These are phyloP conservation scores for Collybiopsis luxurians DNA, from an alignment of 768 basidiomycete species.

Conservation along the genomic window DNA sequence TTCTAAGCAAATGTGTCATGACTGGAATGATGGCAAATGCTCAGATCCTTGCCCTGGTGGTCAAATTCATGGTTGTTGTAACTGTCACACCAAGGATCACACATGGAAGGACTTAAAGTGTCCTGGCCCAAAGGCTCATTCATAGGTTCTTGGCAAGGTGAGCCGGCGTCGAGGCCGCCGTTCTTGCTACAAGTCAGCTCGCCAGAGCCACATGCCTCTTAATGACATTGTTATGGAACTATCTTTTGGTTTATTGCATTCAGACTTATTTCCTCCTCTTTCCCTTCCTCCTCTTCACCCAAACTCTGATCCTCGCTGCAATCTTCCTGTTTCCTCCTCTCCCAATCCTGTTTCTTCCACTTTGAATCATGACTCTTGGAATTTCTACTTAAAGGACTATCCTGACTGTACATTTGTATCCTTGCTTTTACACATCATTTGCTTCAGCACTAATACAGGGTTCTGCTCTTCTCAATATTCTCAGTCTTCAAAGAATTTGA, in stretches of 20 bases:
- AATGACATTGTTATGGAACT: background rate
- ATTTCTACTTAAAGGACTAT: constrained; percentile 21
- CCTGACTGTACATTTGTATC: constrained; percentile 24
- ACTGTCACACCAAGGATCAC: constrained; percentile 6
- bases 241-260: constrained; percentile 4
- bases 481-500: constrained; percentile 20
- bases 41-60: constrained; percentile 11
- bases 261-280: constrained; percentile 11
- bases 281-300: constrained; percentile 14
- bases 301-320: constrained; percentile 24
- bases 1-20: constrained; percentile 11
- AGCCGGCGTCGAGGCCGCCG: constrained; percentile 11
- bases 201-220: constrained; percentile 13
- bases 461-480: constrained; percentile 14
- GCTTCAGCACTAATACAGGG: constrained; percentile 23
- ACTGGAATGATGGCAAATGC: constrained; percentile 13
- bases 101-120: background rate
- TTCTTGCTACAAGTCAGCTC: constrained; percentile 13
- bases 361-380: constrained; percentile 17
- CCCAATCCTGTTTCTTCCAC: constrained; percentile 13
- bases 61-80: constrained; percentile 12
- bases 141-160: constrained; percentile 14
- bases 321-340: constrained; percentile 2
- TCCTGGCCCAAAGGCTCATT: background rate
- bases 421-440: constrained; percentile 23